A percentile compares a stretch with the other conserved stretches of the same genome.
Conservation (phyloP, 108 stramenopile species). For the Cyclotella choctawhatcheeana region DNA sequence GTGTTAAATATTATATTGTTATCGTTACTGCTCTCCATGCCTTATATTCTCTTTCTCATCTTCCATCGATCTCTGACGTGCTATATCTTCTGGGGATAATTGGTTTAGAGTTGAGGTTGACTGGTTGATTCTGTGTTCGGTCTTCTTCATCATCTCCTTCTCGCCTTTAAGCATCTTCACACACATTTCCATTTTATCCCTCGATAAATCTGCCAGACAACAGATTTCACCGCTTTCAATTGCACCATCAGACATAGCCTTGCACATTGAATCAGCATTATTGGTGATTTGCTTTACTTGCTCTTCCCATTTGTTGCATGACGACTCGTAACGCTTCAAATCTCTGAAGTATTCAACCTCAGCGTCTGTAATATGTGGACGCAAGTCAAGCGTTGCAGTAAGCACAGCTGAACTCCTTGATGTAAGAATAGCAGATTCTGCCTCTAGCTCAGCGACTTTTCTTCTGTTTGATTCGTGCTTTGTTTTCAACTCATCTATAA, state of each 20-base stretch:
- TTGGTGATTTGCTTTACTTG: slow-evolving; percentile 40
- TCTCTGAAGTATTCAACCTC: slow-evolving; percentile 77
- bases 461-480: slow-evolving; percentile 40
- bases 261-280: slow-evolving; percentile 27
- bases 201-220: slow-evolving; percentile 34
- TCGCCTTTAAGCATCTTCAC: slow-evolving; percentile 36
- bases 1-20: too few relatives aligned
- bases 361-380: slow-evolving; percentile 74
- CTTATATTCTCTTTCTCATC: slow-evolving; percentile 35
- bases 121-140: slow-evolving; percentile 31
- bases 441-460: slow-evolving; percentile 44
- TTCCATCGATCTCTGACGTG: slow-evolving; percentile 14
- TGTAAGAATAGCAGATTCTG: slow-evolving; percentile 55
- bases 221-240: slow-evolving; percentile 41
- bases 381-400: slow-evolving; percentile 63
- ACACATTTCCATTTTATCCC: slow-evolving; percentile 39
- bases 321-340: slow-evolving; percentile 53
- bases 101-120: slow-evolving; percentile 21
- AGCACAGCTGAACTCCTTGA: slow-evolving; percentile 68
- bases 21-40: too few relatives aligned
- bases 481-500: slow-evolving; percentile 47
- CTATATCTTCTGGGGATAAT: slow-evolving; percentile 19
- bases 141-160: slow-evolving; percentile 31
- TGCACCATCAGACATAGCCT: slow-evolving; percentile 40
- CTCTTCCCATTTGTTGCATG: slow-evolving; percentile 58